Evolutionary conservation across 2,329 filamentous ascomycete species (phyloP).

Genomic region (Saccharata proteae): DNA sequence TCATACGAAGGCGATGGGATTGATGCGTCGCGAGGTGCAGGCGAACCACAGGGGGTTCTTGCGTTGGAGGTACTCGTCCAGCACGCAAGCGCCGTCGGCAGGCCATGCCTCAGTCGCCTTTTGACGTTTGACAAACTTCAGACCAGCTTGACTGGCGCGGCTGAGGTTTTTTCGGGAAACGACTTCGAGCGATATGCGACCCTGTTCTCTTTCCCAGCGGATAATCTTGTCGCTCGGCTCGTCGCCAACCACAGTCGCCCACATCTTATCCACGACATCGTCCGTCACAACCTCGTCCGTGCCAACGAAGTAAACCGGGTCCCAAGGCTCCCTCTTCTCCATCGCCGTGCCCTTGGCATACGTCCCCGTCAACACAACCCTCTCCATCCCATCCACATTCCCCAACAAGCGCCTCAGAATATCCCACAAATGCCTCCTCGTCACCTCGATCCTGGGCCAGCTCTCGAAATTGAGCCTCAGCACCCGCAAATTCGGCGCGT

Average conservation of each 20-base stretch:
- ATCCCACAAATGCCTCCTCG: slow-evolving; percentile 20
- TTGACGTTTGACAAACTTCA: slow-evolving; percentile 7
- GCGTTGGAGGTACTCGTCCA: slow-evolving; percentile 17
- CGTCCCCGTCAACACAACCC: slow-evolving; percentile 20
- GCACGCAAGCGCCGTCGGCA: slow-evolving; percentile 19
- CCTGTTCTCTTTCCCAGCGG: slow-evolving; percentile 18
- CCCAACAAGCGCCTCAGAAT: slow-evolving; percentile 19
- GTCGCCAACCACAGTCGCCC: slow-evolving; percentile 14
- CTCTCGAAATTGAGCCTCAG: slow-evolving; percentile 23
- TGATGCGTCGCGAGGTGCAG: slow-evolving; percentile 13
- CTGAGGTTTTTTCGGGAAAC: slow-evolving; percentile 13
- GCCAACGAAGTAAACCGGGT: slow-evolving; percentile 24
- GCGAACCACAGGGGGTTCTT: slow-evolving; percentile 8
- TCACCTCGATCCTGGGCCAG: slow-evolving; percentile 21
- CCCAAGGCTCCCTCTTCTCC: slow-evolving; percentile 22
- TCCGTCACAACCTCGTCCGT: slow-evolving; percentile 22
- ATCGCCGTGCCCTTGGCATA: slow-evolving; percentile 19
- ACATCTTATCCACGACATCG: slow-evolving; percentile 23
- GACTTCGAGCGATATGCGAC: slow-evolving; percentile 20
- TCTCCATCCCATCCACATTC: slow-evolving; percentile 18
- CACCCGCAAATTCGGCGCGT: slow-evolving; percentile 20
- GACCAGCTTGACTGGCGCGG: slow-evolving; percentile 8
- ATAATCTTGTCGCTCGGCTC: slow-evolving; percentile 15
- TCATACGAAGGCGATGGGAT: slow-evolving; percentile 58
- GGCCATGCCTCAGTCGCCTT: slow-evolving; percentile 17